phyloP scores from a whole-genome alignment of 2,329 filamentous ascomycete species.

The Pseudohalonectria lignicola region DNA sequence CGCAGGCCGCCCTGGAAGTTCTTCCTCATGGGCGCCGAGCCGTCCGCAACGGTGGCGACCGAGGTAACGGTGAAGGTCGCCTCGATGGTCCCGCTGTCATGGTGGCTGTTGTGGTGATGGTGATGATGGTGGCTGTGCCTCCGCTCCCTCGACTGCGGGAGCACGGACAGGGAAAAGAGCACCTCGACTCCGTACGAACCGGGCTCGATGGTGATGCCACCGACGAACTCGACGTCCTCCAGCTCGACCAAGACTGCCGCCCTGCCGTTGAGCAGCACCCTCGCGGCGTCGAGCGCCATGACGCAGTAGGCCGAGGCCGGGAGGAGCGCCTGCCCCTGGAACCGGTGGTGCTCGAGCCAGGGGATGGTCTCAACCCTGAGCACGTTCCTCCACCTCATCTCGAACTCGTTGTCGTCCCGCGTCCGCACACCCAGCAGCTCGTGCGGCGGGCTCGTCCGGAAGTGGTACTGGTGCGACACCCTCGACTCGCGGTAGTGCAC shows the following conservation, averaged over 20 bases:
- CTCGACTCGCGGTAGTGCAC: constrained; percentile 30
- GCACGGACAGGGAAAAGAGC: constrained; percentile 21
- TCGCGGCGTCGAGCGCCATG: constrained; percentile 34
- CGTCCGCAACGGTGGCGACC: constrained; percentile 18
- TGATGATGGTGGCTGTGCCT: not conserved
- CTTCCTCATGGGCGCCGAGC: constrained; percentile 20
- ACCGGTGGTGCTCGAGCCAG: constrained; percentile 28
- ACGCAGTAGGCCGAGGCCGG: constrained; percentile 34
- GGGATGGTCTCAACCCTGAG: constrained; percentile 13
- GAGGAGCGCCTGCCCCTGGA: constrained; percentile 31
- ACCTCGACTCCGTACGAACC: constrained; percentile 23
- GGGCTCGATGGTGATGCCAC: constrained; percentile 19
- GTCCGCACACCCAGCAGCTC: constrained; percentile 9
- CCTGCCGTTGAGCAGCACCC: constrained; percentile 12
- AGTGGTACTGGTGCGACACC: constrained; percentile 16
- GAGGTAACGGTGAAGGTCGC: constrained; percentile 23
- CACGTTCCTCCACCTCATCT: constrained; percentile 14
- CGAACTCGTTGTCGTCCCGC: constrained; percentile 5
- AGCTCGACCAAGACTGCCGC: constrained; percentile 18
- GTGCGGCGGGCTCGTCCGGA: constrained; percentile 4
- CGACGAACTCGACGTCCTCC: constrained; percentile 18
- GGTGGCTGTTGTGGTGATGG: not conserved
- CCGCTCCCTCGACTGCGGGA: constrained; percentile 4
- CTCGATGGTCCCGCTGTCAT: constrained; percentile 10
- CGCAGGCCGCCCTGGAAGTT: constrained; percentile 21